Percentiles rank a stretch among this genome's conserved stretches.
phyloP scores from a whole-genome alignment of 2,329 filamentous ascomycete genomes.

The Arthrobotrys pseudoclavata region DNA sequence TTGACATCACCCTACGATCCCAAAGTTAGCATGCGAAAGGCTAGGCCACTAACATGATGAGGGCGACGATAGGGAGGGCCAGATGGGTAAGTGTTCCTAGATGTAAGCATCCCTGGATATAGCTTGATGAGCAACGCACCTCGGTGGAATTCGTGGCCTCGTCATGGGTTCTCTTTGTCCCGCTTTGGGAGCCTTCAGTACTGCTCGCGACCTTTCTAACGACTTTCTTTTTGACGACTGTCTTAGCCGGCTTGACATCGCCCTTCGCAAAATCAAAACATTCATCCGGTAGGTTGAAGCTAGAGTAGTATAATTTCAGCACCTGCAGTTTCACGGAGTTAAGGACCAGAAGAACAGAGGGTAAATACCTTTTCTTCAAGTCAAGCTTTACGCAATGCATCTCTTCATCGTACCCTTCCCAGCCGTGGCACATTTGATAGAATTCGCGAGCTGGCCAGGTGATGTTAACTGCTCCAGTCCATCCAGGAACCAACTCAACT shows the following conservation, averaged over 20 bases:
- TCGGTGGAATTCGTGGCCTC: slow-evolving; percentile 41
- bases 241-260: slow-evolving; percentile 77
- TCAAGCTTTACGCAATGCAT: slow-evolving; percentile 84
- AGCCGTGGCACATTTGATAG: slow-evolving; percentile 82
- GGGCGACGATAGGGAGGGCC: slow-evolving; percentile 5
- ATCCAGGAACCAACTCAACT: slow-evolving; percentile 79
- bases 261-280: slow-evolving; percentile 79
- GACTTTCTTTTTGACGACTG: slow-evolving; percentile 72
- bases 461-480: slow-evolving; percentile 69
- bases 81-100: slow-evolving; percentile 43
- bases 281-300: slow-evolving; percentile 88
- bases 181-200: slow-evolving; percentile 48
- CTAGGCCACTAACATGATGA: not conserved
- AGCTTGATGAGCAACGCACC: slow-evolving; percentile 41
- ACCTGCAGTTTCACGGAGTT: not conserved
- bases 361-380: slow-evolving; percentile 84
- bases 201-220: slow-evolving; percentile 52
- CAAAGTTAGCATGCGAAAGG: slow-evolving; percentile 4
- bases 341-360: not conserved
- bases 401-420: slow-evolving; percentile 81
- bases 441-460: slow-evolving; percentile 86
- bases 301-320: slow-evolving; percentile 66
- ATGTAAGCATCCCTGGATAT: slow-evolving; percentile 57
- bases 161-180: slow-evolving; percentile 58
- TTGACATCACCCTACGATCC: slow-evolving; percentile 51